Conservation (phyloP, 2,329 filamentous ascomycete species). For the Trichoderma sp. region DNA sequence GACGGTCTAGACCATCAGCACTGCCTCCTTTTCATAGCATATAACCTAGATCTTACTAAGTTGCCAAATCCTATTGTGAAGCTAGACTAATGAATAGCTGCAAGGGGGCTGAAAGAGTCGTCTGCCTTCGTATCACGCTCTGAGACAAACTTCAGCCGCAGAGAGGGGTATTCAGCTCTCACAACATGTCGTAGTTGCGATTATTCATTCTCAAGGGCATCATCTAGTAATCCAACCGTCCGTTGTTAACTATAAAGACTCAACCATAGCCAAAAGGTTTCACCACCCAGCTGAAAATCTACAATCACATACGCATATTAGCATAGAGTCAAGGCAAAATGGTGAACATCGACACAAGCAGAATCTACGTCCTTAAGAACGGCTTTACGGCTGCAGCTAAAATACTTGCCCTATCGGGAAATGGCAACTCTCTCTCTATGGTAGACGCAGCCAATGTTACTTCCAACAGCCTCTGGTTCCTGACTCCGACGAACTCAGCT, state of each 20-base stretch:
- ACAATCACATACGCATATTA: background rate
- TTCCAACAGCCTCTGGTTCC: constrained; percentile 6
- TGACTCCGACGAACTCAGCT: background rate
- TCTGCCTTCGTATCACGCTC: background rate
- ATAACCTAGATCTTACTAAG: background rate
- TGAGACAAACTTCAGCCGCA: background rate
- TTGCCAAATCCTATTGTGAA: background rate
- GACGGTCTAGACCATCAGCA: background rate
- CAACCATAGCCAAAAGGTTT: background rate
- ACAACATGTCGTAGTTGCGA: background rate
- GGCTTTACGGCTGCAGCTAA: constrained; percentile 2
- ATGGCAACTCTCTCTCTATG: background rate
- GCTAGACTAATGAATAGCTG: background rate
- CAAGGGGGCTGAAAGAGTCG: background rate
- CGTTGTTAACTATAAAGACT: background rate
- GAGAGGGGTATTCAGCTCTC: background rate
- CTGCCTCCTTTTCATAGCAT: background rate
- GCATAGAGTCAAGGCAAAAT: constrained; percentile 9
- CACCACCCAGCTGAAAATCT: background rate
- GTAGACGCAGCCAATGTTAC: background rate
- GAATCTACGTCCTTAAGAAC: constrained; percentile 1
- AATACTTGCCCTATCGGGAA: background rate
- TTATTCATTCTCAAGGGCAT: background rate
- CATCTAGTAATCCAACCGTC: background rate
- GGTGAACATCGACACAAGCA: background rate